Evolutionary conservation across 1,139 yeast genomes (phyloP), one percentile per base, ranked within the genome.

Genomic region (Scheffersomyces parashehatae): DNA sequence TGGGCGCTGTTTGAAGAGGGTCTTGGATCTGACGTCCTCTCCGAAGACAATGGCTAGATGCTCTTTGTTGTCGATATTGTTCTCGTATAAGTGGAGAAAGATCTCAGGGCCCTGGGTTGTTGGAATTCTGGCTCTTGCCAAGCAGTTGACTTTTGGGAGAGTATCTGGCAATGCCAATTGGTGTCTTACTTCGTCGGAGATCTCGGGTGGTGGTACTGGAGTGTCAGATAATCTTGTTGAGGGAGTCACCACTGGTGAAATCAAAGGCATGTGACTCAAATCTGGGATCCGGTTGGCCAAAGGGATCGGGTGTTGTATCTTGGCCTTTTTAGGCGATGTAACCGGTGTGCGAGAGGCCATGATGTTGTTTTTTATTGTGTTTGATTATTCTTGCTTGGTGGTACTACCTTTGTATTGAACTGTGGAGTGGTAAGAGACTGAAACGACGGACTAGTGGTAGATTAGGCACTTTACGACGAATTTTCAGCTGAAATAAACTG

Each of bases 11-110:
- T 72, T 77, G 65, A 81, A 93, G 43, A 95, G 71, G 2, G 91
- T 73, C 59, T 79, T 75, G 3, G 97, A 88, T 52, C 96, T 75
- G 40, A 95, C 83, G 54, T 87, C 87, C 59, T 89, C 96, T 8
- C 99, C 98, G 67, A 93, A 93, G 3, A 93, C 99, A 48, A 95
- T 93, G 8, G 99, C 99, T 56, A 95, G 72, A 66, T 95, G 99
- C 65, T 95, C 99, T 65, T 95, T 95, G 46, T 81, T 75, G 66
- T 95, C 99, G 45, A 85, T 69, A 59, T 89, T 82, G 60, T 93
- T 93, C 43, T 86, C 79, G 67, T 93, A 95, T 40, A 95, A 67
- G 67, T 95, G 99, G 45, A 95, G 71, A 55, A 90, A 95, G 42
- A 91, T 89, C 58, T 95, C 99, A 1, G 95, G 91, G 4, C 96